Conservation (phyloP, 2,329 filamentous ascomycete genomes). For the Xylariaceae sp. region DNA sequence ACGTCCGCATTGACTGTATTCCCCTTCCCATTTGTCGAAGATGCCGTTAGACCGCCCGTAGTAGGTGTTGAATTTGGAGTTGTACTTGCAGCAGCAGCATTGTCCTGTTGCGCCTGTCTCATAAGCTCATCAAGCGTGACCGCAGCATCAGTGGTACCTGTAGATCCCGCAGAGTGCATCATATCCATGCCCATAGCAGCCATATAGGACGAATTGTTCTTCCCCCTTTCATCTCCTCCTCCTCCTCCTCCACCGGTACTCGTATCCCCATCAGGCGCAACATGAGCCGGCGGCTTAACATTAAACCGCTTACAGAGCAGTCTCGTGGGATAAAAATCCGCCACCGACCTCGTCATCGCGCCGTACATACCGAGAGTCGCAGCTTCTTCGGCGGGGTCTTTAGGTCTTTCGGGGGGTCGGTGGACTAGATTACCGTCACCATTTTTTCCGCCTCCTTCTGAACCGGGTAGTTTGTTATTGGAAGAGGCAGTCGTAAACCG, state of each 20-base stretch:
- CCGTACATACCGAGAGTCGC: constrained; percentile 93
- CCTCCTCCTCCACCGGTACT: constrained; percentile 21
- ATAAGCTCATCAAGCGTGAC: constrained; percentile 33
- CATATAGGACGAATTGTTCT: too few species aligned
- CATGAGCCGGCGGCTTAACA: constrained; percentile 70
- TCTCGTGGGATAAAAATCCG: constrained; percentile 74
- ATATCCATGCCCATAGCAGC: constrained; percentile 7
- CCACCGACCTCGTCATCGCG: constrained; percentile 68
- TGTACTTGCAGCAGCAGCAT: background rate
- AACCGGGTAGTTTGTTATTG: constrained; percentile 32
- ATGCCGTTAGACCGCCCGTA: constrained; percentile 1
- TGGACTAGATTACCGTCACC: constrained; percentile 37
- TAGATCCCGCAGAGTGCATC: background rate
- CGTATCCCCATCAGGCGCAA: constrained; percentile 50
- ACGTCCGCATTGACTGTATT: constrained; percentile 62
- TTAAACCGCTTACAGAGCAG: constrained; percentile 94
- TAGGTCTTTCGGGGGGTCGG: constrained; percentile 50
- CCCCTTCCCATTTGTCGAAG: constrained; percentile 10
- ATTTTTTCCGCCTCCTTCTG: constrained; percentile 13
- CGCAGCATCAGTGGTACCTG: constrained; percentile 14
- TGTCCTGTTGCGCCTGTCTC: constrained; percentile 23
- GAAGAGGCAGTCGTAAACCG: constrained; percentile 70
- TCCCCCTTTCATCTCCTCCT: background rate
- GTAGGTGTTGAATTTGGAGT: background rate
- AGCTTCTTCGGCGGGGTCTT: constrained; percentile 79